A percentile compares a stretch with the other conserved stretches of the same genome.
phyloP scores from a whole-genome alignment of 208 protist genomes.

The Trypanosomatidae sp. region DNA sequence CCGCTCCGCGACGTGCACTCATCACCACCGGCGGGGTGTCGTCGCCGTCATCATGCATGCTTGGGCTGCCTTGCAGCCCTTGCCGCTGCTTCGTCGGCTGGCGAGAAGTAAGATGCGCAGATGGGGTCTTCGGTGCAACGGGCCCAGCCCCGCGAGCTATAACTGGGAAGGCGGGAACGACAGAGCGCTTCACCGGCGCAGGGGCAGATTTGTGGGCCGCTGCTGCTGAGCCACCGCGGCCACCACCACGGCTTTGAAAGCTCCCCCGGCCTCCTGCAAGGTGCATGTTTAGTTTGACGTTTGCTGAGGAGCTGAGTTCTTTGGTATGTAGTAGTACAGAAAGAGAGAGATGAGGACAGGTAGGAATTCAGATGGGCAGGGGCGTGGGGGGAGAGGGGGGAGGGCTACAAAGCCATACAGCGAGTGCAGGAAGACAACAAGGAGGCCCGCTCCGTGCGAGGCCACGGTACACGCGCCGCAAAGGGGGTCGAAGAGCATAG shows the following conservation, averaged over 20 bases:
- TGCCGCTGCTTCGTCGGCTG: not conserved
- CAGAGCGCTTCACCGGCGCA: slow-evolving; percentile 20
- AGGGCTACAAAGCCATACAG: not conserved
- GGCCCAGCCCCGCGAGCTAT: slow-evolving; percentile 16
- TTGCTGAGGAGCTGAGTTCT: slow-evolving; percentile 1
- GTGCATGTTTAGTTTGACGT: slow-evolving; percentile 13
- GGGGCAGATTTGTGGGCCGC: slow-evolving; percentile 7
- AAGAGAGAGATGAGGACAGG: not conserved
- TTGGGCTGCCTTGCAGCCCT: slow-evolving; percentile 1
- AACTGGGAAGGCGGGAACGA: slow-evolving; percentile 34
- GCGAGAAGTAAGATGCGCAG: not conserved
- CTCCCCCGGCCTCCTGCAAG: slow-evolving; percentile 31
- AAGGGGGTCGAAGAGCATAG: not conserved
- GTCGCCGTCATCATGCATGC: slow-evolving; percentile 15
- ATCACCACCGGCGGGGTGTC: slow-evolving; percentile 42
- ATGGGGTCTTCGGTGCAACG: not conserved
- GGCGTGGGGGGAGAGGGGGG: not conserved
- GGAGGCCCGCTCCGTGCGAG: not conserved
- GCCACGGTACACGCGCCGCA: not conserved
- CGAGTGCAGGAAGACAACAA: not conserved
- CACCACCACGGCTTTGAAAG: slow-evolving; percentile 11
- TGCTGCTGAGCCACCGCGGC: slow-evolving; percentile 1
- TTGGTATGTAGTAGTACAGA: not conserved
- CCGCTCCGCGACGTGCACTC: slow-evolving; percentile 29
- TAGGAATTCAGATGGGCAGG: not conserved